These are phyloP conservation scores for Russula griseocarnosa DNA, from an alignment of 768 basidiomycete genomes.

Conservation along the genomic window DNA sequence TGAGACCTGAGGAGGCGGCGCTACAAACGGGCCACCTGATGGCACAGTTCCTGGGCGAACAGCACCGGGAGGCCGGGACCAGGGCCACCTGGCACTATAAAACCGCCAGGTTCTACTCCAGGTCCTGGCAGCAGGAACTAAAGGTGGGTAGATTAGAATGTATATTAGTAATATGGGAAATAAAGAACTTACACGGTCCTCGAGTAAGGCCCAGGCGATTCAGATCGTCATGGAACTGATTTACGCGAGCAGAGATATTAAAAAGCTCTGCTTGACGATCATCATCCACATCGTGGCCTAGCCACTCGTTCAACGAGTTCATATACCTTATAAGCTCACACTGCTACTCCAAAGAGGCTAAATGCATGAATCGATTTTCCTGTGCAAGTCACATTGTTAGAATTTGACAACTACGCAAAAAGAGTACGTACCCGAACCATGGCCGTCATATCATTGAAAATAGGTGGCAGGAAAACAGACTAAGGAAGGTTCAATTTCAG, in stretches of 20 bases:
- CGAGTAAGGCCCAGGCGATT: conserved; percentile 37
- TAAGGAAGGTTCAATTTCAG: conserved; percentile 31
- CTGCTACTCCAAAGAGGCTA: conserved; percentile 74
- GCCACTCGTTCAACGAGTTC: conserved; percentile 71
- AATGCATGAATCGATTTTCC: conserved; percentile 73
- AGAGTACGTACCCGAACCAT: conserved; percentile 54
- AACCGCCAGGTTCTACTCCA: conserved; percentile 12
- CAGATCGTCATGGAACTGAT: conserved; percentile 43
- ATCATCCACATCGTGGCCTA: conserved; percentile 70
- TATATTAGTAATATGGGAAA: conserved; percentile 20
- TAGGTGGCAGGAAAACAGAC: conserved; percentile 58
- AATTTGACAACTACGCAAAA: conserved; percentile 1
- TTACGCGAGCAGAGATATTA: conserved; percentile 61
- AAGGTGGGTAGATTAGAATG: background rate
- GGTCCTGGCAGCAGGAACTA: conserved; percentile 10
- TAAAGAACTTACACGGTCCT: conserved; percentile 13
- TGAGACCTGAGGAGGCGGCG: conserved; percentile 3
- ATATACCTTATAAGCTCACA: conserved; percentile 79
- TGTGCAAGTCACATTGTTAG: conserved; percentile 33
- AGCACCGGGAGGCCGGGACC: conserved; percentile 4
- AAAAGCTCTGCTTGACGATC: too few relatives aligned
- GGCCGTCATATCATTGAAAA: conserved; percentile 64
- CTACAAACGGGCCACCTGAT: background rate
- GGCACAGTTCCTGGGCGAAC: conserved; percentile 8
- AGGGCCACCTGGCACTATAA: conserved; percentile 10